phyloP scores from a whole-genome alignment of 768 basidiomycete genomes.

The Rhodotorula sphaerocarpa region DNA sequence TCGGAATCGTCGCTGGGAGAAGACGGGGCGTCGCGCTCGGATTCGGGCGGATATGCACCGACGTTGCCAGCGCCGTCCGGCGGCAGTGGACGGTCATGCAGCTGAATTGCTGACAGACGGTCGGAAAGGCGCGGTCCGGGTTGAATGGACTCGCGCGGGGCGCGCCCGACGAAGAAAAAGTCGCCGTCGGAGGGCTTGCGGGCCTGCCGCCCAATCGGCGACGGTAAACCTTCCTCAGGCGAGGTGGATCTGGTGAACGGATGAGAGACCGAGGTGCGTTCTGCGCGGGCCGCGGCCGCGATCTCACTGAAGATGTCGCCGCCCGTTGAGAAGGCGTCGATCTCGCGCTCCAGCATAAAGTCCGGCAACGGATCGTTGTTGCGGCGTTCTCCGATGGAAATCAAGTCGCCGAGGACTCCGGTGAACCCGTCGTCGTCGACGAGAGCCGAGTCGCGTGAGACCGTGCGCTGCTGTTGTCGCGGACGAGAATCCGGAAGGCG shows the following conservation, averaged over 20 bases:
- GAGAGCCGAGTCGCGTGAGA: neutral
- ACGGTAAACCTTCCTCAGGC: too few relatives aligned
- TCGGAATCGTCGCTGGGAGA: slow-evolving; percentile 64
- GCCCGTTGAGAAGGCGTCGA: slow-evolving; percentile 34
- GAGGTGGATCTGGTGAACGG: too few relatives aligned
- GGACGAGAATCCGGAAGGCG: neutral
- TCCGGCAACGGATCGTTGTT: slow-evolving; percentile 11
- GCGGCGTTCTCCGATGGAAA: too few relatives aligned
- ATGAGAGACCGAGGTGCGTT: too few relatives aligned
- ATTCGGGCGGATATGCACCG: neutral
- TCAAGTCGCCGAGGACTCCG: neutral
- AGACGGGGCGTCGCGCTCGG: neutral
- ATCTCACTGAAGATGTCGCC: slow-evolving; percentile 40
- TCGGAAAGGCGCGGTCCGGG: too few relatives aligned
- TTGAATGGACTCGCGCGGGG: too few relatives aligned
- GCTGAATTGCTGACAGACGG: too few relatives aligned
- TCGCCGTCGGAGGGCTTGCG: too few relatives aligned
- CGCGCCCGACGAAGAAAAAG: too few relatives aligned
- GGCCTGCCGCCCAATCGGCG: too few relatives aligned
- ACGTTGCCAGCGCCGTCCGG: neutral
- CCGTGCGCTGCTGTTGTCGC: slow-evolving; percentile 1
- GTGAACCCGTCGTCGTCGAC: neutral
- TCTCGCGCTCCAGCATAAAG: slow-evolving; percentile 12
- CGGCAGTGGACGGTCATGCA: too few relatives aligned
- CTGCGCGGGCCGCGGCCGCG: slow-evolving; percentile 34